phyloP scores from a whole-genome alignment of 1,284 basidiomycete species.

The Peniophora sp. region DNA sequence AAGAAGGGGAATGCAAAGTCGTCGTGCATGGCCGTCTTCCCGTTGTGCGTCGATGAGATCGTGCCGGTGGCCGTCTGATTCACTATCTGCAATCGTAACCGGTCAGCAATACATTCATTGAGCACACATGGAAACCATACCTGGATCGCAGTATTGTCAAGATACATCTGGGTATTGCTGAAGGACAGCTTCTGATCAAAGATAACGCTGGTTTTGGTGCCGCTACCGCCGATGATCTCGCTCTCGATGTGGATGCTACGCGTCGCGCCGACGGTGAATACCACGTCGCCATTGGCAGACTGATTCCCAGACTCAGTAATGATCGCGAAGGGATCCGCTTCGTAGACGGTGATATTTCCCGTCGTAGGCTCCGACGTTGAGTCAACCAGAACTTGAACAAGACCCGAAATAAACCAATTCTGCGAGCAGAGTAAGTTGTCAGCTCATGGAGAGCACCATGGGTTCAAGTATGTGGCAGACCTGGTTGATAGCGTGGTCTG shows the following conservation, averaged over 20 bases:
- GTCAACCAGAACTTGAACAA: constrained; percentile 63
- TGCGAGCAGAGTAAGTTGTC: too few relatives aligned
- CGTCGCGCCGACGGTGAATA: constrained; percentile 47
- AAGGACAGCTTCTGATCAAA: constrained; percentile 48
- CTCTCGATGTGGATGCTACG: constrained; percentile 49
- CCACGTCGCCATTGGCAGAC: constrained; percentile 33
- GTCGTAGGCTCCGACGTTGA: constrained; percentile 54
- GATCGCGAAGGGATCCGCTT: constrained; percentile 47
- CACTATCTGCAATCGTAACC: constrained; percentile 20
- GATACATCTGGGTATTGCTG: constrained; percentile 46
- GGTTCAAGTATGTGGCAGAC: constrained; percentile 43
- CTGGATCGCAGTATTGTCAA: constrained; percentile 40
- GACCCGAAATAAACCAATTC: constrained; percentile 24
- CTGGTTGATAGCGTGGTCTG: constrained; percentile 52
- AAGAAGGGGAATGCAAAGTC: constrained; percentile 57
- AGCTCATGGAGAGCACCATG: neutral
- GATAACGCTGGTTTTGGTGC: constrained; percentile 40
- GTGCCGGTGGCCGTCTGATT: constrained; percentile 50
- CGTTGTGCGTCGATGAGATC: constrained; percentile 54
- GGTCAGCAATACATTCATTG: neutral
- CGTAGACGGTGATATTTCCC: constrained; percentile 54
- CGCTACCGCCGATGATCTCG: constrained; percentile 50
- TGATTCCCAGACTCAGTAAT: constrained; percentile 39
- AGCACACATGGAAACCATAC: constrained; percentile 21
- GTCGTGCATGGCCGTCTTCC: constrained; percentile 43